Conservation (phyloP, 352 stramenopile genomes). For the Phytophthora fragariae region DNA sequence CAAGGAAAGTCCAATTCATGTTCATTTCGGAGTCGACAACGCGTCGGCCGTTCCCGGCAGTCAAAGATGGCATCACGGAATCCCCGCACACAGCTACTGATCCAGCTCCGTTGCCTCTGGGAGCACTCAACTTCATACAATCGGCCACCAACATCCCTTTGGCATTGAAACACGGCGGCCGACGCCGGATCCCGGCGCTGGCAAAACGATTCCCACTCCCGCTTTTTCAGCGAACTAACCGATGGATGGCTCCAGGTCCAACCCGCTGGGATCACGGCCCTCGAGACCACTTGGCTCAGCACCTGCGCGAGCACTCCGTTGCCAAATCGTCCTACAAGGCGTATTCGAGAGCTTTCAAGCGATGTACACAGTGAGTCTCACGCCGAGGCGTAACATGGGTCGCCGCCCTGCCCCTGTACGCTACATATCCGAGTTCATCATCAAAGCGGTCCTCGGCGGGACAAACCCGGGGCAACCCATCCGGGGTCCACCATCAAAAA, state of each 20-base stretch:
- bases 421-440: not conserved
- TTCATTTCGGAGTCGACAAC: slow-evolving; percentile 31
- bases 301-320: slow-evolving; percentile 10
- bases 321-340: not conserved
- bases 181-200: slow-evolving; percentile 1
- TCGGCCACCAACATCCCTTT: slow-evolving; percentile 8
- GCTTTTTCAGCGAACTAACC: not conserved
- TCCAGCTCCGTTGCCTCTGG: slow-evolving; percentile 2
- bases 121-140: not conserved
- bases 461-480: too few relatives aligned
- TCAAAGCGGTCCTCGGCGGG: not conserved
- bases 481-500: too few relatives aligned
- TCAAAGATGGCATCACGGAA: slow-evolving; percentile 4
- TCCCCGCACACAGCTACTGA: slow-evolving; percentile 6
- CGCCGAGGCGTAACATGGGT: not conserved
- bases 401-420: not conserved
- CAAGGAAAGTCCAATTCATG: slow-evolving; percentile 4
- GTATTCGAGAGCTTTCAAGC: not conserved
- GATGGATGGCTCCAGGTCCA: not conserved
- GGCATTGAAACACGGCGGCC: not conserved
- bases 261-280: not conserved
- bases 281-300: not conserved
- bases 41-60: slow-evolving; percentile 17
- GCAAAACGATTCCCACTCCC: not conserved
- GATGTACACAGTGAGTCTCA: not conserved